phyloP scores from a whole-genome alignment of 2,329 filamentous ascomycete species.

The Rutstroemia sp. region DNA sequence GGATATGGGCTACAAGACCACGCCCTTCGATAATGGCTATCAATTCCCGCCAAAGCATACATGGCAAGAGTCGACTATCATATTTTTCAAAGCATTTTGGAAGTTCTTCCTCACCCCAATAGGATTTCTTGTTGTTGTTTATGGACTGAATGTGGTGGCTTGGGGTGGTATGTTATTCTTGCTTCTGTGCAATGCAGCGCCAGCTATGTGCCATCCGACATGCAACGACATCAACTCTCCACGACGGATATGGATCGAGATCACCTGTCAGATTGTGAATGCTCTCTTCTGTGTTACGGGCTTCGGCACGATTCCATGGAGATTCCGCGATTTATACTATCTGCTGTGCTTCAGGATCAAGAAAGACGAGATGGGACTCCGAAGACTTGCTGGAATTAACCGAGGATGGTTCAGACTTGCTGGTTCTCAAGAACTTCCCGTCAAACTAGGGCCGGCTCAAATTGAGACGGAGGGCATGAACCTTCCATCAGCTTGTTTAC shows the following conservation, averaged over 20 bases:
- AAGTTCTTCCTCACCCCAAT: constrained; percentile 67
- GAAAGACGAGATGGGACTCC: constrained; percentile 48
- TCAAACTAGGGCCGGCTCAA: constrained; percentile 45
- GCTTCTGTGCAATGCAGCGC: constrained; percentile 66
- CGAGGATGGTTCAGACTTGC: constrained; percentile 67
- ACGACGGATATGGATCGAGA: constrained; percentile 78
- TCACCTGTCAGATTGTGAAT: constrained; percentile 76
- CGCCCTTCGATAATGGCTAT: constrained; percentile 53
- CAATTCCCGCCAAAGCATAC: constrained; percentile 56
- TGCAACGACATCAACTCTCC: constrained; percentile 70
- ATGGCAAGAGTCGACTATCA: constrained; percentile 49
- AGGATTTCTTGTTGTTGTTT: constrained; percentile 71
- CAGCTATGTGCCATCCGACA: constrained; percentile 63
- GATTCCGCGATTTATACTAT: constrained; percentile 72
- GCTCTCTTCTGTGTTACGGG: constrained; percentile 81
- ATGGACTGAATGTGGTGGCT: constrained; percentile 74
- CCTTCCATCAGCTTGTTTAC: constrained; percentile 42
- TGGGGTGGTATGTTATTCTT: constrained; percentile 92
- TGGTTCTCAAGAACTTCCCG: constrained; percentile 53
- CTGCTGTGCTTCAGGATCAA: constrained; percentile 56
- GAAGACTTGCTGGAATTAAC: constrained; percentile 67
- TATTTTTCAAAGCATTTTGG: constrained; percentile 56
- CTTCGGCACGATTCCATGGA: constrained; percentile 79
- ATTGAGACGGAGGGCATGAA: constrained; percentile 34
- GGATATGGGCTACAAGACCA: constrained; percentile 22